A percentile compares a stretch with the other conserved stretches of the same genome.
phyloP scores from a whole-genome alignment of 2,329 filamentous ascomycete genomes.

The Fusarium marasasianum region DNA sequence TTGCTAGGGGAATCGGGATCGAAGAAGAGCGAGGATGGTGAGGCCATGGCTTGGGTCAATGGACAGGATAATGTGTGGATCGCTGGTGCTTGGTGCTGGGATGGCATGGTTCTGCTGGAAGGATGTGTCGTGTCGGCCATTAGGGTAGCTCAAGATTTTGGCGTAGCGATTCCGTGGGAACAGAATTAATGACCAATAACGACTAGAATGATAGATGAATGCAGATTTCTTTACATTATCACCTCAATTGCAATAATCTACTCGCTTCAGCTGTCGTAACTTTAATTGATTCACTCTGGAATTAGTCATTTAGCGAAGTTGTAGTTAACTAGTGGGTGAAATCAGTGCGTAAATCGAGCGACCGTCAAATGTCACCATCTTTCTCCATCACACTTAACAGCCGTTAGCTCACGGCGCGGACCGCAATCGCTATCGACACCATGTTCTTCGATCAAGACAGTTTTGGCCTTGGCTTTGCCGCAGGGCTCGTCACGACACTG shows the following conservation, averaged over 20 bases:
- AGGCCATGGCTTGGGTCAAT: constrained; percentile 58
- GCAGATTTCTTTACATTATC: not conserved
- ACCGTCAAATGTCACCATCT: not conserved
- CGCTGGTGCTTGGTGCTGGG: constrained; percentile 70
- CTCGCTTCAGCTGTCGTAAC: not conserved
- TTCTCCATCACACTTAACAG: not conserved
- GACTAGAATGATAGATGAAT: not conserved
- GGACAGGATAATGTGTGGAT: constrained; percentile 64
- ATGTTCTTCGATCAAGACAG: constrained; percentile 17
- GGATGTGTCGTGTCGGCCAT: constrained; percentile 69
- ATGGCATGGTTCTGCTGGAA: constrained; percentile 70
- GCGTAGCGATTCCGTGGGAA: constrained; percentile 54
- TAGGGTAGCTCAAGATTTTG: constrained; percentile 62
- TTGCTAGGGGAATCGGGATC: constrained; percentile 50
- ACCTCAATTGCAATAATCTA: not conserved
- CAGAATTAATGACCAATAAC: constrained; percentile 16
- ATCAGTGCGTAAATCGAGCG: not conserved
- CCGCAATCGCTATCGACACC: not conserved
- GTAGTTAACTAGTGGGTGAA: not conserved
- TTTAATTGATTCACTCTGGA: not conserved
- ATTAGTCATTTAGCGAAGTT: constrained; percentile 9
- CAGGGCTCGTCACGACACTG: constrained; percentile 37
- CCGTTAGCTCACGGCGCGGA: not conserved
- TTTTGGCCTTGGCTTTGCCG: constrained; percentile 44
- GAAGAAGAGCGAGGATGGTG: constrained; percentile 6